These are phyloP conservation scores for Kingdonia uniflora DNA, from an alignment of 164 flowering plant genomes.

Conservation along the genomic window DNA sequence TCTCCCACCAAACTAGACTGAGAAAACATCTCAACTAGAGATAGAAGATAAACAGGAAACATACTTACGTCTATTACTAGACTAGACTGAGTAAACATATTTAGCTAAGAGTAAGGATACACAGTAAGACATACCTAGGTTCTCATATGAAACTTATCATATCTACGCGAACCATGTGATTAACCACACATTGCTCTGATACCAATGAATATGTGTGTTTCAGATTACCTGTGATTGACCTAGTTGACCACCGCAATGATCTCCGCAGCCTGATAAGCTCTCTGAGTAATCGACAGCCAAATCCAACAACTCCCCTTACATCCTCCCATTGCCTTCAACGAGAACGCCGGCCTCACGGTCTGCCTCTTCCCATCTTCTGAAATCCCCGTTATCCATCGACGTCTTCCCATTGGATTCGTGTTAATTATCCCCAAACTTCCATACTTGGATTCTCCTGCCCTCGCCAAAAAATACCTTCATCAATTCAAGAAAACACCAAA, in stretches of 20 bases:
- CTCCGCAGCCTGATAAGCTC: slow-evolving; percentile 96
- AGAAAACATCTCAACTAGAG: too few relatives aligned
- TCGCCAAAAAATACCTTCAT: slow-evolving; percentile 68
- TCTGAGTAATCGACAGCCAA: slow-evolving; percentile 96
- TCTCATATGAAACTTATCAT: too few relatives aligned
- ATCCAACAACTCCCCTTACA: slow-evolving; percentile 82
- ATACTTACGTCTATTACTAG: too few relatives aligned
- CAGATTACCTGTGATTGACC: slow-evolving; percentile 48
- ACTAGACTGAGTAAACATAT: too few relatives aligned
- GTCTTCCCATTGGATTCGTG: slow-evolving; percentile 90
- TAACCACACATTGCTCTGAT: slow-evolving; percentile 57
- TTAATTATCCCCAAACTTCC: slow-evolving; percentile 76
- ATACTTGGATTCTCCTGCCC: slow-evolving; percentile 88
- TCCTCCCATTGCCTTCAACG: slow-evolving; percentile 64
- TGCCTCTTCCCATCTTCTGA: slow-evolving; percentile 77
- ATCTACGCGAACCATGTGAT: too few relatives aligned
- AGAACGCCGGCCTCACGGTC: slow-evolving; percentile 55
- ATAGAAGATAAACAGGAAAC: too few relatives aligned
- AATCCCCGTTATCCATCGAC: slow-evolving; percentile 75
- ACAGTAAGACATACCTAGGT: too few relatives aligned
- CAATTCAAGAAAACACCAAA: neutral
- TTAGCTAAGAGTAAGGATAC: too few relatives aligned
- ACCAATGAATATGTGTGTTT: too few relatives aligned
- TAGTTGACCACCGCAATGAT: slow-evolving; percentile 70
- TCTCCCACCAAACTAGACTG: too few relatives aligned